Base-by-base conservation (phyloP, 768 basidiomycete genomes). In the Hericium rajendrae region DNA sequence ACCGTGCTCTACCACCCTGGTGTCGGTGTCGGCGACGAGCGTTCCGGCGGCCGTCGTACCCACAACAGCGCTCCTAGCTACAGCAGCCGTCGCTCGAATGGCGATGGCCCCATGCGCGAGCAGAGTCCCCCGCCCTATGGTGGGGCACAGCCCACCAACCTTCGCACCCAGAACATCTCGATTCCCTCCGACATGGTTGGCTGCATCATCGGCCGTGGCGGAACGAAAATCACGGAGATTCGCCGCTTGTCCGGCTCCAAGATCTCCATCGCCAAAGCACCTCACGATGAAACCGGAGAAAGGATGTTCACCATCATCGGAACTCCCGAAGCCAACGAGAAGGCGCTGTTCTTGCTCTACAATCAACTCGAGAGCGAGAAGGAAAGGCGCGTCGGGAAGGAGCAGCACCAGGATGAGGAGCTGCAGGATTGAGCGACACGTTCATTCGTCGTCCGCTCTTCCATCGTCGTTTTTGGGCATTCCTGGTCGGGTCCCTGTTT, bases 131-230 rank as follows among this genome's bases (percentile, higher is more conserved):
- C 43, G 70, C 74, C 38, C 78, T 60, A 83, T 79, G 64, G 80
- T 79, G 28, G 76, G 62, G 26, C 65, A 55, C 54, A 66, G 82
- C 37, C 59, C 1, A 79, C 89, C 51, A 94, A 94, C 71, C 79
- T 98, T 63, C 88, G 94, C 62, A 98, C 97, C 10, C 97, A 99
- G 74, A 97, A 95, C 73, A 98, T 99, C 65, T 95, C 97, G 65
- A 98, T 99, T 67, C 97, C 97, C 39, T 91, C 90, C 62, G 97
- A 99, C 76, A 99, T 99, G 97, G 97, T 99, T 61, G 94, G 86
- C 58, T 91, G 89, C 69, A 91, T 89, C 74, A 98, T 97, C 66
- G 95, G 95, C 59, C 90, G 94, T 62, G 91, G 87, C 70, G 95
- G 95, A 32, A 89, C 91, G 63, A 98, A 98, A 80, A 99, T 99